phyloP scores from a whole-genome alignment of 2,329 filamentous ascomycete genomes.

The Pseudogymnoascus sp. region DNA sequence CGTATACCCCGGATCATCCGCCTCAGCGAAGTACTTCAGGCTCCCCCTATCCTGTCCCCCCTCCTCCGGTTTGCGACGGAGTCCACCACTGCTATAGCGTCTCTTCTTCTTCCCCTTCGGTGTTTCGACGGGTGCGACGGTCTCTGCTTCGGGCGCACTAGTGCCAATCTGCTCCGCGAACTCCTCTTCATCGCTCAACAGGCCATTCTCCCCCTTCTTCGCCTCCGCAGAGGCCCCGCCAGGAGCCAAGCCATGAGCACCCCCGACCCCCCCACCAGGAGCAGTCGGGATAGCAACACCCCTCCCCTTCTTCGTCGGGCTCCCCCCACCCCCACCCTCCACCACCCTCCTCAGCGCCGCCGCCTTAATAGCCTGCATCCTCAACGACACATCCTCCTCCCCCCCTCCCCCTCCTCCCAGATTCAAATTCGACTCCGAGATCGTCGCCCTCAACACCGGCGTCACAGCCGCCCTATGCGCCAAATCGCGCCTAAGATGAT shows the following conservation, averaged over 20 bases:
- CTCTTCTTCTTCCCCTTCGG: slow-evolving; percentile 42
- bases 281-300: slow-evolving; percentile 10
- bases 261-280: slow-evolving; percentile 3
- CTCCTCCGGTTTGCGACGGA: slow-evolving; percentile 64
- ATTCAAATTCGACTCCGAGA: slow-evolving; percentile 26
- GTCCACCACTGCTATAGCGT: slow-evolving; percentile 78
- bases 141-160: slow-evolving; percentile 56
- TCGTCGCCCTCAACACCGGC: slow-evolving; percentile 28
- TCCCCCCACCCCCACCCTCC: slow-evolving; percentile 4
- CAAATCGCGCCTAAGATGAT: slow-evolving; percentile 48
- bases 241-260: too few species aligned
- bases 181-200: slow-evolving; percentile 15
- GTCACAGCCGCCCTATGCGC: slow-evolving; percentile 41
- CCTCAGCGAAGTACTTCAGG: slow-evolving; percentile 84
- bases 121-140: slow-evolving; percentile 14
- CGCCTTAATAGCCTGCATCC: slow-evolving; percentile 24
- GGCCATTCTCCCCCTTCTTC: slow-evolving; percentile 12
- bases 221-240: slow-evolving; percentile 28
- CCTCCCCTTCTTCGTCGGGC: slow-evolving; percentile 14
- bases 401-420: slow-evolving; percentile 33
- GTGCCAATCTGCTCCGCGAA: slow-evolving; percentile 44
- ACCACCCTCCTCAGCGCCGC: slow-evolving; percentile 18
- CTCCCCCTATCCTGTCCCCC: slow-evolving; percentile 64
- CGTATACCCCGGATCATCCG: slow-evolving; percentile 73
- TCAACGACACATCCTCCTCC: slow-evolving; percentile 27